phyloP scores from a whole-genome alignment of 345 rosid genomes.

The Lagerstroemia speciosa region DNA sequence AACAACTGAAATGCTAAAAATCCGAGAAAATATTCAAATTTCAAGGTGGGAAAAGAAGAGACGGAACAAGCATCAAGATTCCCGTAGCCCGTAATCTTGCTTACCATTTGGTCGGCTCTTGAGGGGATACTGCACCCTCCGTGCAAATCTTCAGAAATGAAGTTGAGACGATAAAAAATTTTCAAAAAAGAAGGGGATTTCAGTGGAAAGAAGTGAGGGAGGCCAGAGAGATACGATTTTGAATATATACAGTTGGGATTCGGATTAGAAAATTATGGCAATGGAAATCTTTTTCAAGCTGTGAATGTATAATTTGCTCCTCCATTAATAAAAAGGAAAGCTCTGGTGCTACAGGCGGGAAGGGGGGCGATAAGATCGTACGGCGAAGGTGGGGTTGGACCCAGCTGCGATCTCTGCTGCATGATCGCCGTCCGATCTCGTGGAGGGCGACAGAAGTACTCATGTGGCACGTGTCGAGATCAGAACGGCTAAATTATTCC shows the following conservation, averaged over 20 bases:
- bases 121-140: neutral
- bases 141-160: neutral
- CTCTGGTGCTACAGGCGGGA: constrained; percentile 8
- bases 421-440: neutral
- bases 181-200: neutral
- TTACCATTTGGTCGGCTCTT: neutral
- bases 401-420: neutral
- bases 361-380: constrained; percentile 5
- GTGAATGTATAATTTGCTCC: neutral
- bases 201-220: neutral
- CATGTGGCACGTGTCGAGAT: neutral
- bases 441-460: neutral
- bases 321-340: neutral
- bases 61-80: neutral
- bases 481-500: neutral
- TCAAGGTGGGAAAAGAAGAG: neutral
- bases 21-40: neutral
- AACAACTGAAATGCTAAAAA: neutral
- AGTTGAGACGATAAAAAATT: neutral
- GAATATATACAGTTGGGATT: neutral
- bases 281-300: neutral
- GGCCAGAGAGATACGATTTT: neutral
- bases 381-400: neutral
- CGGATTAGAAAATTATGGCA: neutral
- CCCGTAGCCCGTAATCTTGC: neutral